A percentile compares a stretch with the other conserved stretches of the same genome.
phyloP scores from a whole-genome alignment of 257 asterid genomes.

The Solanum pinnatisectum region DNA sequence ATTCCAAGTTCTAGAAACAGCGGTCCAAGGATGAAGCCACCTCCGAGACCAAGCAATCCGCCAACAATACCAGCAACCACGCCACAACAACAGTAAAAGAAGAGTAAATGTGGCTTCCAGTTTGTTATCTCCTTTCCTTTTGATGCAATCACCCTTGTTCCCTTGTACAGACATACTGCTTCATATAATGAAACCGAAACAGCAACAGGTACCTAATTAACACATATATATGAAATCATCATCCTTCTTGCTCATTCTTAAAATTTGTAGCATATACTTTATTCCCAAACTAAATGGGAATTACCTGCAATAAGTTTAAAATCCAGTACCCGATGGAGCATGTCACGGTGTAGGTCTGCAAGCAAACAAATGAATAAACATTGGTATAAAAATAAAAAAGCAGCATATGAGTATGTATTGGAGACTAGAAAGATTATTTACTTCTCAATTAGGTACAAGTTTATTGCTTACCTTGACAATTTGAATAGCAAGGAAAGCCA shows the following conservation, averaged over 20 bases:
- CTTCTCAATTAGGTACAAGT: not conserved
- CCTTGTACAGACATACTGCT: slow-evolving; percentile 17
- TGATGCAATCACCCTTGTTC: slow-evolving; percentile 21
- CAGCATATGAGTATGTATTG: not conserved
- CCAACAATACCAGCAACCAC: slow-evolving; percentile 29
- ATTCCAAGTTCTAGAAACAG: slow-evolving; percentile 29
- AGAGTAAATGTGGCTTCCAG: slow-evolving; percentile 20
- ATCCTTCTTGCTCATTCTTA: not conserved
- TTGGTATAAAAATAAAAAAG: not conserved
- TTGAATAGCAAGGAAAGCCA: slow-evolving; percentile 26
- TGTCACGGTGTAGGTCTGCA: slow-evolving; percentile 26
- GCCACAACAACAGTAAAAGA: slow-evolving; percentile 24
- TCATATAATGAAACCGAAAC: slow-evolving; percentile 21
- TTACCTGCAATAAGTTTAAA: slow-evolving; percentile 29
- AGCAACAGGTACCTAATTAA: slow-evolving; percentile 19
- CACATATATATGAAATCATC: not conserved
- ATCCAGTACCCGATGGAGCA: slow-evolving; percentile 27
- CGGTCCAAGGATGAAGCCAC: slow-evolving; percentile 31
- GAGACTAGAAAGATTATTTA: not conserved
- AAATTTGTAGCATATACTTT: not conserved
- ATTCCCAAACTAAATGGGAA: not conserved
- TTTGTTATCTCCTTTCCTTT: slow-evolving; percentile 20
- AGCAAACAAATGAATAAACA: not conserved
- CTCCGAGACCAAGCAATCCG: slow-evolving; percentile 30
- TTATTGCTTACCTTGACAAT: slow-evolving; percentile 16